These are phyloP conservation scores for Globisporangium canariense DNA, from an alignment of 352 stramenopile genomes.

Conservation along the genomic window DNA sequence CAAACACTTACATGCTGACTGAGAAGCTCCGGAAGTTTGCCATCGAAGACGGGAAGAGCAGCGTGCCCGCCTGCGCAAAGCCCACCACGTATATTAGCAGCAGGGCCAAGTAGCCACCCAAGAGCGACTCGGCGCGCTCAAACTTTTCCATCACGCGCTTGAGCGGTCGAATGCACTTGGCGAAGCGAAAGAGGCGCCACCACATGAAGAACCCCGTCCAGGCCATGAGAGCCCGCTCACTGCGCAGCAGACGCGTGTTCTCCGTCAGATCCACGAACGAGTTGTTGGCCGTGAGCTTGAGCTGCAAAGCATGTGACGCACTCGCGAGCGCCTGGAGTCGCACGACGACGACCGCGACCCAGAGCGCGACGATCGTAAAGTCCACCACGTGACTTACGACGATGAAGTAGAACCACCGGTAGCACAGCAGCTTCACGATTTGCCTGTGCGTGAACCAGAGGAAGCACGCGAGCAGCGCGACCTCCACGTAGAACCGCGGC, in stretches of 20 bases:
- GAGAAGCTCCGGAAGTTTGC: conserved; percentile 36
- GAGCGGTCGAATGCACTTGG: conserved; percentile 40
- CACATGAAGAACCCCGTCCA: conserved; percentile 51
- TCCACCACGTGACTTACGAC: conserved; percentile 51
- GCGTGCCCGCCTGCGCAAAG: conserved; percentile 39
- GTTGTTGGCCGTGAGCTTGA: conserved; percentile 28
- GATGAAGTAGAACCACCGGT: conserved; percentile 62
- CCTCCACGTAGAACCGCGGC: conserved; percentile 43
- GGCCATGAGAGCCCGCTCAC: conserved; percentile 35
- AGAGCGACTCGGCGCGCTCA: conserved; percentile 34
- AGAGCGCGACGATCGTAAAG: conserved; percentile 45
- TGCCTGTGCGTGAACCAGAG: conserved; percentile 48
- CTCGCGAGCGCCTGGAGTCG: conserved; percentile 32
- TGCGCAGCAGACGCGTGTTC: conserved; percentile 25
- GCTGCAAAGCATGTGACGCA: conserved; percentile 34
- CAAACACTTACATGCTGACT: conserved; percentile 40
- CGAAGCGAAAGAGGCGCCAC: conserved; percentile 50
- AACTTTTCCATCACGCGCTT: conserved; percentile 41
- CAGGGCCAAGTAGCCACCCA: conserved; percentile 36
- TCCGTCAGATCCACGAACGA: conserved; percentile 36
- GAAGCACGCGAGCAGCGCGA: conserved; percentile 38
- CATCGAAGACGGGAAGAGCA: conserved; percentile 37
- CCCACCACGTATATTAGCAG: conserved; percentile 41
- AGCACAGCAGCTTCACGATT: conserved; percentile 47
- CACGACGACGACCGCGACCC: conserved; percentile 27